Evolutionary conservation across 2,329 filamentous ascomycete genomes (phyloP).

Genomic region (Colletotrichum neosansevieriae): DNA sequence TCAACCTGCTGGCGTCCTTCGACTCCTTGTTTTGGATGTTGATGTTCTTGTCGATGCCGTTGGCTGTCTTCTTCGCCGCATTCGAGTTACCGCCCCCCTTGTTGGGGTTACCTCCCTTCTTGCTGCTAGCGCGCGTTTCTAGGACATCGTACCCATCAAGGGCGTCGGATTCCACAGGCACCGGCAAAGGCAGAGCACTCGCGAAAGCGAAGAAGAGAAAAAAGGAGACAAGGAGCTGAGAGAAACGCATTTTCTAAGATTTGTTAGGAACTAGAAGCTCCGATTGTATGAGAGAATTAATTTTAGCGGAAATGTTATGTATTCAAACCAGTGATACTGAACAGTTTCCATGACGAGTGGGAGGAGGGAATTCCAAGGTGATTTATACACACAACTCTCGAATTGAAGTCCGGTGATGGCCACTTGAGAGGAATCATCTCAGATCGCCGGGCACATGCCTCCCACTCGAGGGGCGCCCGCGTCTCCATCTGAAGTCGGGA

Average conservation of each 20-base stretch:
- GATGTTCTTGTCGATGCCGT: slow-evolving; percentile 31
- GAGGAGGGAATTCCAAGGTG: no score
- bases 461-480: background rate
- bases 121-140: slow-evolving; percentile 7
- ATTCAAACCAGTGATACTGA: no score
- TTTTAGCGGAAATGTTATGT: background rate
- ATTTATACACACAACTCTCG: background rate
- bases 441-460: background rate
- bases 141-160: background rate
- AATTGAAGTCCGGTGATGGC: background rate
- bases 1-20: slow-evolving; percentile 1
- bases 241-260: slow-evolving; percentile 10
- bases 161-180: slow-evolving; percentile 2
- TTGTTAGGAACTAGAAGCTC: background rate
- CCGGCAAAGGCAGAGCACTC: slow-evolving; percentile 22
- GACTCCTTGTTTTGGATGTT: slow-evolving; percentile 23
- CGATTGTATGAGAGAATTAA: background rate
- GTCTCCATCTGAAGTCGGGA: background rate
- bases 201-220: slow-evolving; percentile 26
- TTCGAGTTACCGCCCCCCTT: background rate
- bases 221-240: slow-evolving; percentile 21
- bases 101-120: background rate
- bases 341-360: no score
- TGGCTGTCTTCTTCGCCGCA: background rate
- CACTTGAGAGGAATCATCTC: background rate